phyloP scores from a whole-genome alignment of 768 basidiomycete genomes.

The Guyanaporus albipodus region DNA sequence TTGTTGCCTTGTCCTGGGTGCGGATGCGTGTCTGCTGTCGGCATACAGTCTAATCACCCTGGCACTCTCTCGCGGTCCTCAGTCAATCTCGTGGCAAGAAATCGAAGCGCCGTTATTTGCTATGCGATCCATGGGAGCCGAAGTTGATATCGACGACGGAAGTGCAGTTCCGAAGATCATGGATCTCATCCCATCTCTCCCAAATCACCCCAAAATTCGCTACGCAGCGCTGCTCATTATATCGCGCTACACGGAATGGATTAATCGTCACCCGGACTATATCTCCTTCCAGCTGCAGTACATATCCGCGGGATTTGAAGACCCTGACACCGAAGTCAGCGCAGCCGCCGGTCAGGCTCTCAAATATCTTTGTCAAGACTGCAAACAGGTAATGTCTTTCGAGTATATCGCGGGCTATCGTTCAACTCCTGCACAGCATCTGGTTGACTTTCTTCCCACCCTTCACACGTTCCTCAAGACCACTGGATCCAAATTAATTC shows the following conservation, averaged over 20 bases:
- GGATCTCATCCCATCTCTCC: slow-evolving; percentile 88
- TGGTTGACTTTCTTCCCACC: slow-evolving; percentile 88
- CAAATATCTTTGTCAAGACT: slow-evolving; percentile 96
- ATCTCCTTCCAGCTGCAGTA: slow-evolving; percentile 85
- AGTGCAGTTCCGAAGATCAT: slow-evolving; percentile 93
- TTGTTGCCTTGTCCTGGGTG: slow-evolving; percentile 90
- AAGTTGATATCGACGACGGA: slow-evolving; percentile 79
- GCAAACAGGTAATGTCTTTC: slow-evolving; percentile 59
- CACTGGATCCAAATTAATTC: slow-evolving; percentile 71
- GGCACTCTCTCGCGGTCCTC: slow-evolving; percentile 60
- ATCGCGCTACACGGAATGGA: slow-evolving; percentile 96
- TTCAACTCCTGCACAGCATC: slow-evolving; percentile 50
- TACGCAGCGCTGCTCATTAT: slow-evolving; percentile 95
- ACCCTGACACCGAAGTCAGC: slow-evolving; percentile 72
- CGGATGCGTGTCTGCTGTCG: slow-evolving; percentile 76
- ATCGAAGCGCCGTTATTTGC: slow-evolving; percentile 97
- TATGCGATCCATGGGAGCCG: slow-evolving; percentile 96
- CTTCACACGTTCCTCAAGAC: slow-evolving; percentile 84
- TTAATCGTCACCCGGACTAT: slow-evolving; percentile 82
- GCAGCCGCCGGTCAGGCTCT: slow-evolving; percentile 95
- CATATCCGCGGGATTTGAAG: slow-evolving; percentile 88
- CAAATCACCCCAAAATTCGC: slow-evolving; percentile 84
- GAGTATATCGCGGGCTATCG: slow-evolving; percentile 5
- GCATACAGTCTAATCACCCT: slow-evolving; percentile 77
- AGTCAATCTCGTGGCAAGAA: slow-evolving; percentile 83